Conservation (phyloP, 129 eudicot genomes). For the Daucus carota region DNA sequence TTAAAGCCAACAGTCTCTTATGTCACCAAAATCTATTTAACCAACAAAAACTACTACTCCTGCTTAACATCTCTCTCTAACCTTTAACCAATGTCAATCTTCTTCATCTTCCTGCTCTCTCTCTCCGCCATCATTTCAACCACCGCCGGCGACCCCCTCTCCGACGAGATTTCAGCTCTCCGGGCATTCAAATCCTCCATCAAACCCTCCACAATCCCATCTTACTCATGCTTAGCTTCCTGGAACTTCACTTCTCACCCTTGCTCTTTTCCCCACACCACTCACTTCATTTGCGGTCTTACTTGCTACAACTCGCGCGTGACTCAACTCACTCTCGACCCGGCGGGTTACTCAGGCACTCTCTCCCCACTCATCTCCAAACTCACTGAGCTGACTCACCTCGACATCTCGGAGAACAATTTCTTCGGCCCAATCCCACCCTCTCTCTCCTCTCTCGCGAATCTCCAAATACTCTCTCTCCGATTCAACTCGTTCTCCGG, state of each 20-base stretch:
- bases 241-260: constrained; percentile 52
- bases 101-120: background rate
- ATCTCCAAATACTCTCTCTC: constrained; percentile 41
- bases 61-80: background rate
- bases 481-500: constrained; percentile 69
- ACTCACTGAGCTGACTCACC: constrained; percentile 53
- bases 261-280: constrained; percentile 35
- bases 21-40: background rate
- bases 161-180: constrained; percentile 38
- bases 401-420: constrained; percentile 64
- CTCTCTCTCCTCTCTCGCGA: constrained; percentile 48
- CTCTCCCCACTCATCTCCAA: constrained; percentile 69
- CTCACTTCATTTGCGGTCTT: constrained; percentile 68
- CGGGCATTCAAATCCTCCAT: constrained; percentile 40
- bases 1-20: background rate
- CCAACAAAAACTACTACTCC: background rate
- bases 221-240: constrained; percentile 41
- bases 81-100: background rate
- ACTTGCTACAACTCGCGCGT: constrained; percentile 51
- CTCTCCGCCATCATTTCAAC: background rate
- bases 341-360: constrained; percentile 66
- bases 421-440: constrained; percentile 61
- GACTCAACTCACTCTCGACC: constrained; percentile 77
- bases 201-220: constrained; percentile 38
- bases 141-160: constrained; percentile 6